Conservation (phyloP, 1,284 basidiomycete species). For the Wallemia ichthyophaga region DNA sequence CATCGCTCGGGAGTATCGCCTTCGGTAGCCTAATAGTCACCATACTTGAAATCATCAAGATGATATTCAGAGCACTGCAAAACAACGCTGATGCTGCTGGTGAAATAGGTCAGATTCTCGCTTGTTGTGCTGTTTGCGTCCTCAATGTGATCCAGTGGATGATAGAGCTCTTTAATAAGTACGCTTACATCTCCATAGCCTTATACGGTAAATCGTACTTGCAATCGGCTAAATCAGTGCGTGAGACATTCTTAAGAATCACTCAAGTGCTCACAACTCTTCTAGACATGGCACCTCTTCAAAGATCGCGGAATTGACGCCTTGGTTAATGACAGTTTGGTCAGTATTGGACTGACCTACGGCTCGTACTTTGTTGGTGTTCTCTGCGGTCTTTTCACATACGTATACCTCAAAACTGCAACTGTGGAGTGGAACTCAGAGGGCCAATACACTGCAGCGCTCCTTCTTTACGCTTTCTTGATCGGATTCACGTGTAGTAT, state of each 20-base stretch:
- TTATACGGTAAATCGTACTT: conserved; percentile 59
- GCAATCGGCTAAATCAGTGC: background rate
- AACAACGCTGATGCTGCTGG: conserved; percentile 41
- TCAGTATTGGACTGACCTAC: conserved; percentile 45
- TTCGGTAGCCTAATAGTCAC: conserved; percentile 74
- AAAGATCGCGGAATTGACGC: conserved; percentile 55
- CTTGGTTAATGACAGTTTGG: conserved; percentile 53
- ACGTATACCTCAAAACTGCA: conserved; percentile 29
- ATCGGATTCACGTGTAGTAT: background rate
- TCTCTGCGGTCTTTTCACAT: conserved; percentile 44
- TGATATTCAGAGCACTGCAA: conserved; percentile 32
- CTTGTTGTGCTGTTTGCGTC: conserved; percentile 53
- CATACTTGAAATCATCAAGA: conserved; percentile 39
- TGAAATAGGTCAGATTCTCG: conserved; percentile 38
- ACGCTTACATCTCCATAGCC: conserved; percentile 17
- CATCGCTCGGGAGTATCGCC: conserved; percentile 61
- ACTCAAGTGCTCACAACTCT: conserved; percentile 56
- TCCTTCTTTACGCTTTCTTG: background rate
- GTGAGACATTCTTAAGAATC: background rate
- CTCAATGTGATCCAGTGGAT: conserved; percentile 36
- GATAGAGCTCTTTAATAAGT: conserved; percentile 50
- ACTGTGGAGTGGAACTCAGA: background rate
- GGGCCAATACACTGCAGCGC: background rate
- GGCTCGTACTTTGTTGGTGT: conserved; percentile 50
- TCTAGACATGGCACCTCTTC: conserved; percentile 61